phyloP scores from a whole-genome alignment of 768 basidiomycete genomes.

The Auriscalpium vulgare region DNA sequence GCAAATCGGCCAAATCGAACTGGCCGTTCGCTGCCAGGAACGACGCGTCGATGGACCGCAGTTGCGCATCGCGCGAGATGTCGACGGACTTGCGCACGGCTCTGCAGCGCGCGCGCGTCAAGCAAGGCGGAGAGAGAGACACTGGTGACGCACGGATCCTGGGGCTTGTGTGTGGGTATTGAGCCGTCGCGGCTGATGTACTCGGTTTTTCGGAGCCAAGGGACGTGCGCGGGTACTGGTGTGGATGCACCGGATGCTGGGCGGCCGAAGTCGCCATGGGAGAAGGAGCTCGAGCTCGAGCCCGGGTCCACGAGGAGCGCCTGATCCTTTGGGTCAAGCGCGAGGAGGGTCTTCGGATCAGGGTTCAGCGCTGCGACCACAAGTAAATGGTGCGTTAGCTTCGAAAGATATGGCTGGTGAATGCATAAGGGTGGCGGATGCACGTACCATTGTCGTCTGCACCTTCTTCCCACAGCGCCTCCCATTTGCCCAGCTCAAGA shows the following conservation, averaged over 20 bases:
- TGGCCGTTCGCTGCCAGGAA: constrained; percentile 55
- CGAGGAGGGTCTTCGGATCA: constrained; percentile 46
- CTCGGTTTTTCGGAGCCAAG: constrained; percentile 91
- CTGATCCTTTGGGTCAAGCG: constrained; percentile 67
- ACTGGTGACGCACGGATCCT: too few species aligned
- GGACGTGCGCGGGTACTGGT: constrained; percentile 53
- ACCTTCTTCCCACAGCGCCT: constrained; percentile 77
- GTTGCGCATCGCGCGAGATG: constrained; percentile 65
- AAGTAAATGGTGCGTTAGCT: neutral
- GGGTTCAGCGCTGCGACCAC: constrained; percentile 50
- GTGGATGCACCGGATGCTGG: constrained; percentile 33
- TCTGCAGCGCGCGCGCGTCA: neutral
- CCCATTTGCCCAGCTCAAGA: constrained; percentile 76
- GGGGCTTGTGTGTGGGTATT: neutral
- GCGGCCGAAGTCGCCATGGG: constrained; percentile 27
- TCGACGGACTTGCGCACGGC: constrained; percentile 40
- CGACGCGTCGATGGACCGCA: constrained; percentile 71
- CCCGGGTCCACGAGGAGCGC: constrained; percentile 63
- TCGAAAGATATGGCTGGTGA: neutral
- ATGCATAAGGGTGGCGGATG: neutral
- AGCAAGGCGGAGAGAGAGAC: neutral
- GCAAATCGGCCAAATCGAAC: constrained; percentile 50
- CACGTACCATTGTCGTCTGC: constrained; percentile 57
- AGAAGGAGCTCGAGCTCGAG: constrained; percentile 34
- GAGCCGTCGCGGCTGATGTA: constrained; percentile 66